Base-by-base conservation (phyloP, 495 filamentous ascomycete species). In the Massariosphaeria phaeospora region DNA sequence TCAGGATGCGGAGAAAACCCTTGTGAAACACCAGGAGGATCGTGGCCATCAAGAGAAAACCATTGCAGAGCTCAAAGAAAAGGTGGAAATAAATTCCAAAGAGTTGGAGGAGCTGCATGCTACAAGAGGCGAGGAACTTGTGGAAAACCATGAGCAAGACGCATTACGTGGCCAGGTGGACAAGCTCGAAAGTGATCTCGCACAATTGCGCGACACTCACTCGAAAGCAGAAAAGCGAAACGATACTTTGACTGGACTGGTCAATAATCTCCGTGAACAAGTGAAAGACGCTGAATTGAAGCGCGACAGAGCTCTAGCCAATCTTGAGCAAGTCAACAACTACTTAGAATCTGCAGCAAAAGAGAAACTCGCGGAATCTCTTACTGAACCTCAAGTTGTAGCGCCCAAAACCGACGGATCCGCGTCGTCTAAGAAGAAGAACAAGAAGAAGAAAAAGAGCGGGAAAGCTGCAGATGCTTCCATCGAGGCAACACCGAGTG, bases 391-490 rank as follows among this genome's bases (percentile, higher is more conserved):
- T 34, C 29, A 35, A 18, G 21, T 12, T 7, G 21, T 48, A 18
- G 30, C 25, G n/a, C 10, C 25, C n/a, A 57, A 56, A 33, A 3
- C 48, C 10, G 43, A 48, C 33, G 54, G 58, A 17, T 34, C 48
- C 1, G 51, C 39, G 38, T 45, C 44, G 51, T 69, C 70, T 17
- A 89, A 84, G 67, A 93, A 89, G 74, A 95, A 88, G 65, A 93
- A 86, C 41, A 87, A 83, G 45, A 93, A 91, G 67, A 95, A 91
- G 76, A 95, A 93, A 77, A 95, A 89, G 76, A 83, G 80, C 33
- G 80, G 76, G 13, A 82, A 79, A 44, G 74, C 31, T 1, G 34
- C 48, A 5, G 56, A 59, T 15, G 18, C 69, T 39, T 47, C 67
- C 4, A 64, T 72, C n/a, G 72, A 77, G 49, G 50, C 56, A 21